Evolutionary conservation across 192 early-diverging fungal genomes (phyloP), one percentile per base, ranked within the genome.

Genomic region (Borealophlyctis nickersoniae): DNA sequence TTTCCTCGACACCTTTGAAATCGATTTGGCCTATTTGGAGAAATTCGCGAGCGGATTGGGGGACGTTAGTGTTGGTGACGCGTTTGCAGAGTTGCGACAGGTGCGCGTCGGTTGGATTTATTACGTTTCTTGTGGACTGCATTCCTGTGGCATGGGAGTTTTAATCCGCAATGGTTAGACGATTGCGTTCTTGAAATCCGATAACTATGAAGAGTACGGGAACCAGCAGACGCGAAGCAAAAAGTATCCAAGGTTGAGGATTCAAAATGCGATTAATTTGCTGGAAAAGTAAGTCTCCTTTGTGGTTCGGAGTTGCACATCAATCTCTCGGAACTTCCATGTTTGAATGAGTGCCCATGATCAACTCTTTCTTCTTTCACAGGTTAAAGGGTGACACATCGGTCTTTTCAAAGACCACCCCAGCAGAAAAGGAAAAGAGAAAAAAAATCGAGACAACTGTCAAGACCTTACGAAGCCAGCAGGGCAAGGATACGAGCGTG

Each of bases 171-270:
- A 24, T 66, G 5, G 24, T 22, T 63, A 93, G 89, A 63, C 87
- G 28, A 79, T 92, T 33, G 74, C 74, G 28, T 71, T 89, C 16
- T 69, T 90, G 0, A 61, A 81, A 30, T 83, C 87, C 3, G 87
- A 91, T n/a, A 86, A 86, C 56, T 81, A 82, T 29, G 91, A 93
- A 55, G 88, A 92, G n/a, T 89, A 83, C 64, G 67, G 89, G 58
- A 80, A 83, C 13, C 81, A 87, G 28, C 73, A 77, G 33, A 65
- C 87, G n/a, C 73, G 86, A 48, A 85, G 76, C 56, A 77, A 76
- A 52, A 73, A 83, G 62, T 94, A 90, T 71, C 56, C 81, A n/a
- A 73, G 80, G 53, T 63, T 94, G 33, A 81, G 85, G 58, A 65
- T 81, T 0, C 65, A 73, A 19, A 86, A 91, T 65, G 77, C 88